phyloP scores from a whole-genome alignment of 345 rosid species.

The Hibiscus trionum region DNA sequence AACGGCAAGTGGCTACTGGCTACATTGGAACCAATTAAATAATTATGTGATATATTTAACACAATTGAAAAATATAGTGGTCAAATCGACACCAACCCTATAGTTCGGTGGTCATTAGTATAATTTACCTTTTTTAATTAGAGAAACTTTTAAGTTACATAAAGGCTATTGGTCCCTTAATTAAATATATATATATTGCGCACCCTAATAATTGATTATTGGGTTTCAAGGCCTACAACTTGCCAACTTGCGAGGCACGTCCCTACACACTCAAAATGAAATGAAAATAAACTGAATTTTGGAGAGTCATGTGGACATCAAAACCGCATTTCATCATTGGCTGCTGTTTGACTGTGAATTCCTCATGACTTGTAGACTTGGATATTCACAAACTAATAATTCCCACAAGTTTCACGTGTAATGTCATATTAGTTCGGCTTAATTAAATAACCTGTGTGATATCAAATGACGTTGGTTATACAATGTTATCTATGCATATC shows the following conservation, averaged over 20 bases:
- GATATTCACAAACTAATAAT: neutral
- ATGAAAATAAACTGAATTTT: neutral
- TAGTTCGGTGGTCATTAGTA: too few relatives aligned
- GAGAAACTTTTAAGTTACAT: neutral
- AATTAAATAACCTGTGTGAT: too few relatives aligned
- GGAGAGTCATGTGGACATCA: neutral
- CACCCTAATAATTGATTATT: neutral
- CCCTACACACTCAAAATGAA: neutral
- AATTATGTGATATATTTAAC: too few relatives aligned
- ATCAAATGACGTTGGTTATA: too few relatives aligned
- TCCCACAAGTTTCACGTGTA: slow-evolving; percentile 4
- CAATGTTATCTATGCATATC: too few relatives aligned
- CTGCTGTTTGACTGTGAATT: neutral
- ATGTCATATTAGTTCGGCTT: neutral
- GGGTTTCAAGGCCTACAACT: neutral
- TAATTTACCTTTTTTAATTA: neutral
- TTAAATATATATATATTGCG: neutral
- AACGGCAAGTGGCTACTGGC: too few relatives aligned
- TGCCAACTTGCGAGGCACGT: neutral
- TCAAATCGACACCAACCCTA: too few relatives aligned
- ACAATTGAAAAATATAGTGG: too few relatives aligned
- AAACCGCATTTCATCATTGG: neutral
- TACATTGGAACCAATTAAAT: too few relatives aligned
- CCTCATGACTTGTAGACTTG: neutral
- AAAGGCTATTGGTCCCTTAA: neutral